These are phyloP conservation scores for Mycena haematopus DNA, from an alignment of 768 basidiomycete genomes.

Conservation along the genomic window DNA sequence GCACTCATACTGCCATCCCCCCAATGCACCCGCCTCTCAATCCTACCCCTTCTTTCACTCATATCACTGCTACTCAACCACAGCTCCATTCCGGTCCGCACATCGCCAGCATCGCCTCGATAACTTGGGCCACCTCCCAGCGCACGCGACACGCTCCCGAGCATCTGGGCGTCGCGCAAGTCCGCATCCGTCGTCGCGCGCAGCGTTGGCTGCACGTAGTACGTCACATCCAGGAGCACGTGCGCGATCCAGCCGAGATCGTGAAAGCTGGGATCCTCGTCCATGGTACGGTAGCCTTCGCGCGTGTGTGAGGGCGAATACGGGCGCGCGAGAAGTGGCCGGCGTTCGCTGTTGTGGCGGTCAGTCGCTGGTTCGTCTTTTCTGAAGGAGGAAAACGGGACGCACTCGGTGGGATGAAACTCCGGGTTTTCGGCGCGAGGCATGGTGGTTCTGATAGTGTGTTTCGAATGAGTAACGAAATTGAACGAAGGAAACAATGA, in stretches of 20 bases:
- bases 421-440: constrained; percentile 16
- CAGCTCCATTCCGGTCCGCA: constrained; percentile 53
- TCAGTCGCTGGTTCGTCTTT: too few species aligned
- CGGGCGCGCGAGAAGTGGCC: constrained; percentile 21
- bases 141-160: constrained; percentile 57
- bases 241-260: constrained; percentile 81
- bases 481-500: background rate
- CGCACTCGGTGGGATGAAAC: constrained; percentile 21
- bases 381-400: background rate
- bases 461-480: background rate
- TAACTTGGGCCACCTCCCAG: constrained; percentile 41
- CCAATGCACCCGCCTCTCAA: constrained; percentile 29
- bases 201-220: constrained; percentile 70
- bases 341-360: constrained; percentile 19
- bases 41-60: constrained; percentile 32
- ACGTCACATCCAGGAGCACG: constrained; percentile 73
- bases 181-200: constrained; percentile 76
- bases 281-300: background rate
- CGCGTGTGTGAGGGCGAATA: background rate
- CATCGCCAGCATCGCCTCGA: constrained; percentile 30
- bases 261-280: constrained; percentile 37
- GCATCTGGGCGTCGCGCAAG: constrained; percentile 56
- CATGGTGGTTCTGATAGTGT: constrained; percentile 8
- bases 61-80: constrained; percentile 59
- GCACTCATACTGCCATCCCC: constrained; percentile 42